Conservation (phyloP, 73 alveolate species). For the Stentor coeruleus region DNA sequence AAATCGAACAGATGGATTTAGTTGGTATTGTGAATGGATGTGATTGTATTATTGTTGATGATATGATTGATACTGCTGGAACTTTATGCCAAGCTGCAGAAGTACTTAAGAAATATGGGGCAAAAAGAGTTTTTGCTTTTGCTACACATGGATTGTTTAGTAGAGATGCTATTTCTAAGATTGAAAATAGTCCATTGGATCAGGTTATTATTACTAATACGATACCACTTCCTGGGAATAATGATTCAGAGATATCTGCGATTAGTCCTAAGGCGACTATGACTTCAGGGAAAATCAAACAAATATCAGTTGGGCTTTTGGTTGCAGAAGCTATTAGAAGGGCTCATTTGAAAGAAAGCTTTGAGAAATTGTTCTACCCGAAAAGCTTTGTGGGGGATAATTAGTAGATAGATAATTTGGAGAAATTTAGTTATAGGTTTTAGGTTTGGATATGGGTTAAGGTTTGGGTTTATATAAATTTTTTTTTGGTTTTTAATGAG, state of each 20-base stretch:
- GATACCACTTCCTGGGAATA: conserved; percentile 50
- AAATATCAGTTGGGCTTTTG: conserved; percentile 52
- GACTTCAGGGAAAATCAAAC: conserved; percentile 44
- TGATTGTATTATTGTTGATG: conserved; percentile 76
- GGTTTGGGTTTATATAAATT: too few relatives aligned
- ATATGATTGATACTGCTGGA: conserved; percentile 91
- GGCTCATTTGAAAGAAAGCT: conserved; percentile 60
- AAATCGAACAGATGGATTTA: conserved; percentile 62
- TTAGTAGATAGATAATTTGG: not conserved
- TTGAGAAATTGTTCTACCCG: conserved; percentile 19
- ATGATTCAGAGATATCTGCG: conserved; percentile 6
- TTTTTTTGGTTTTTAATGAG: too few relatives aligned
- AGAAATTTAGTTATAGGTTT: too few relatives aligned
- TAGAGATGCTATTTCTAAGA: conserved; percentile 78
- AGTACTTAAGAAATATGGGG: conserved; percentile 74
- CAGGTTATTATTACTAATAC: conserved; percentile 83
- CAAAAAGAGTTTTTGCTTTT: conserved; percentile 84
- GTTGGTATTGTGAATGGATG: conserved; percentile 75
- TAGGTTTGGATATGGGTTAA: too few relatives aligned
- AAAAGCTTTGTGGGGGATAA: conserved; percentile 9
- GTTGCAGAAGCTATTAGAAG: conserved; percentile 85
- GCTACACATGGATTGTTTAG: conserved; percentile 94
- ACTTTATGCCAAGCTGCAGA: conserved; percentile 91
- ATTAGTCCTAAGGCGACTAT: conserved; percentile 9
- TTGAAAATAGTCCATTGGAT: conserved; percentile 63